These are phyloP conservation scores for Sodiomyces alkalinus DNA, from an alignment of 2,329 filamentous ascomycete species.

Conservation along the genomic window DNA sequence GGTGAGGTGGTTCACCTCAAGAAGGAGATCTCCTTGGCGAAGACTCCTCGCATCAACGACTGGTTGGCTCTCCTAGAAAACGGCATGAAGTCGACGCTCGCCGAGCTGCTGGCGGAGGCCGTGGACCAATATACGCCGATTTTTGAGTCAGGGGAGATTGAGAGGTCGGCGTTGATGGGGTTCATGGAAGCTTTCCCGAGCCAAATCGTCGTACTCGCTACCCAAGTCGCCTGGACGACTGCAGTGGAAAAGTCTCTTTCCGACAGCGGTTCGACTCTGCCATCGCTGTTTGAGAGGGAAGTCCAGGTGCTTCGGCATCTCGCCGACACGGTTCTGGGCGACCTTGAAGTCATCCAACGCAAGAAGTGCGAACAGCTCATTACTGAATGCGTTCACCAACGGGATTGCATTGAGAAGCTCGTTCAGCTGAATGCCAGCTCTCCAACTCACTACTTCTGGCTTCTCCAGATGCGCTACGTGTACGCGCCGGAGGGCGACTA, in stretches of 20 bases:
- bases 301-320: slow-evolving; percentile 74
- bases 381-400: slow-evolving; percentile 96
- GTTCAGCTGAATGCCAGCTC: slow-evolving; percentile 59
- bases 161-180: slow-evolving; percentile 53
- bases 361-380: slow-evolving; percentile 99
- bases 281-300: slow-evolving; percentile 62
- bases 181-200: slow-evolving; percentile 79
- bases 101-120: slow-evolving; percentile 78
- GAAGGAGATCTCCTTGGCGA: slow-evolving; percentile 80
- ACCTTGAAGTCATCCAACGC: slow-evolving; percentile 71
- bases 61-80: slow-evolving; percentile 89
- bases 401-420: slow-evolving; percentile 82
- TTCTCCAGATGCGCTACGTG: slow-evolving; percentile 92
- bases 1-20: slow-evolving; percentile 77
- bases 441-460: slow-evolving; percentile 76
- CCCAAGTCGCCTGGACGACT: slow-evolving; percentile 86
- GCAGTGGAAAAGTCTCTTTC: slow-evolving; percentile 66
- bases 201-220: slow-evolving; percentile 88
- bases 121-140: slow-evolving; percentile 68
- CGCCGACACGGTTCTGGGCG: slow-evolving; percentile 76
- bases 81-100: slow-evolving; percentile 88
- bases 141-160: slow-evolving; percentile 56
- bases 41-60: slow-evolving; percentile 95
- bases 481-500: slow-evolving; percentile 73
- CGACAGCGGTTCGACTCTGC: slow-evolving; percentile 54